A percentile compares a stretch with the other conserved stretches of the same genome.
Conservation (phyloP, 2,329 filamentous ascomycete genomes). For the Verticillium isaacii region DNA sequence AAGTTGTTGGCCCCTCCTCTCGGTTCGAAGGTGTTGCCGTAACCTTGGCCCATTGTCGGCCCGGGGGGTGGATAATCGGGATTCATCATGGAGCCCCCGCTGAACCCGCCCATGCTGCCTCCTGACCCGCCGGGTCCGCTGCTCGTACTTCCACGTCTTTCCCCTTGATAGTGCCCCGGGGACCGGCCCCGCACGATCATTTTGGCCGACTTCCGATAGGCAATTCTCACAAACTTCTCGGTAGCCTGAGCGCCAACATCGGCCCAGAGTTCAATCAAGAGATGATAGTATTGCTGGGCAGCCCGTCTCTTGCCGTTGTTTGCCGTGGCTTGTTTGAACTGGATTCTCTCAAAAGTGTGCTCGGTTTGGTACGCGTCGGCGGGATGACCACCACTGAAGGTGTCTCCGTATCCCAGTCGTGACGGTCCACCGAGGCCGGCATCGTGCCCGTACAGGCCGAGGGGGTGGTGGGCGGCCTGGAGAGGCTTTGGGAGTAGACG, state of each 20-base stretch:
- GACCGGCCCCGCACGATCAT: conserved; percentile 86
- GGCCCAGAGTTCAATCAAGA: conserved; percentile 80
- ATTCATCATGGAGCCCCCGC: conserved; percentile 29
- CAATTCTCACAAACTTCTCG: conserved; percentile 65
- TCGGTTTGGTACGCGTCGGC: conserved; percentile 41
- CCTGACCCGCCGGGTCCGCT: conserved; percentile 64
- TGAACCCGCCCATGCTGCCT: conserved; percentile 51
- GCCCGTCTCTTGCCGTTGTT: conserved; percentile 91
- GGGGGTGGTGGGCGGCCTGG: conserved; percentile 39
- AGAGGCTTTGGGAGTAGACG: conserved; percentile 58
- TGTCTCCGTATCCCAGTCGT: conserved; percentile 15
- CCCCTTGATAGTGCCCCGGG: conserved; percentile 74
- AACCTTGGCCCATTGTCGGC: conserved; percentile 33
- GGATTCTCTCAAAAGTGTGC: conserved; percentile 78
- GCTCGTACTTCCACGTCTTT: conserved; percentile 62
- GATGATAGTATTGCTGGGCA: conserved; percentile 86
- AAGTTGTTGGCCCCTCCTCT: conserved; percentile 36
- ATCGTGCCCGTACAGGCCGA: conserved; percentile 39
- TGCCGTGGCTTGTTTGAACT: conserved; percentile 90
- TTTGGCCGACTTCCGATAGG: conserved; percentile 67
- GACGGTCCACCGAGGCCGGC: conserved; percentile 25
- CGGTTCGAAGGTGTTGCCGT: conserved; percentile 17
- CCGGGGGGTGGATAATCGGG: conserved; percentile 31
- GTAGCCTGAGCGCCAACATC: conserved; percentile 50
- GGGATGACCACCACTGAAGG: conserved; percentile 31